Evolutionary conservation across 2,329 filamentous ascomycete genomes (phyloP), one percentile per base, ranked within the genome.

Genomic region (Botryotinia globosa): DNA sequence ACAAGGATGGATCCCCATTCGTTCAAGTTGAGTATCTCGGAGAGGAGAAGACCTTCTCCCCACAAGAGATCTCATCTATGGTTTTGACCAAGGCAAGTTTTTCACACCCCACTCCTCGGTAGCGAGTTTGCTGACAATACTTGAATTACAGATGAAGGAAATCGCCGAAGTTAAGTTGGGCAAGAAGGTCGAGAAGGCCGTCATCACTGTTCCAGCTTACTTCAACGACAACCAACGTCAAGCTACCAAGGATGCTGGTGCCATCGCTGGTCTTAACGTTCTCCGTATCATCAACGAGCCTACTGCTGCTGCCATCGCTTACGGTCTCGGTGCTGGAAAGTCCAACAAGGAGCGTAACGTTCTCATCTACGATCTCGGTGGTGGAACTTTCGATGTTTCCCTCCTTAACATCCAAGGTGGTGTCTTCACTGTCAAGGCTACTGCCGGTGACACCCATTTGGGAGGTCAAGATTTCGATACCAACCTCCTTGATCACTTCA

Each of bases 171-270:
- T 88, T 85, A 98, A 99, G 90, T 91, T 99, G 81, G 96, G 94
- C 85, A 97, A 97, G 92, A 97, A 96, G 88, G 94, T 98, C 81
- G 91, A 96, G 87, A 98, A 98, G 91, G 96, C 96, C 77, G 96
- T 99, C 84, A 94, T 99, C 85, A 99, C 96, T 76, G 96, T 98
- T 74, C 96, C 96, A 73, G 96, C 96, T 83, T 99, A 99, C 90
- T 99, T 99, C 93, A 98, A 98, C 89, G 96, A 99, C 91, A 97
- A 97, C 89, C 96, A 99, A 89, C 92, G 96, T 87, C 96, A 98
- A 87, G 93, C 96, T 78, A 99, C 96, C 87, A 98, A 98, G 91
- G 96, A 98, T 83, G 96, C 96, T 78, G 96, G 96, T 91, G 92
- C 95, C 84, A 99, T 99, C 82, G 87, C 95, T 81, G 96, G 95